A percentile compares a stretch with the other conserved stretches of the same genome.
Evolutionary conservation across 331 rosid species (phyloP).

Genomic region (Rosa hybrid): DNA sequence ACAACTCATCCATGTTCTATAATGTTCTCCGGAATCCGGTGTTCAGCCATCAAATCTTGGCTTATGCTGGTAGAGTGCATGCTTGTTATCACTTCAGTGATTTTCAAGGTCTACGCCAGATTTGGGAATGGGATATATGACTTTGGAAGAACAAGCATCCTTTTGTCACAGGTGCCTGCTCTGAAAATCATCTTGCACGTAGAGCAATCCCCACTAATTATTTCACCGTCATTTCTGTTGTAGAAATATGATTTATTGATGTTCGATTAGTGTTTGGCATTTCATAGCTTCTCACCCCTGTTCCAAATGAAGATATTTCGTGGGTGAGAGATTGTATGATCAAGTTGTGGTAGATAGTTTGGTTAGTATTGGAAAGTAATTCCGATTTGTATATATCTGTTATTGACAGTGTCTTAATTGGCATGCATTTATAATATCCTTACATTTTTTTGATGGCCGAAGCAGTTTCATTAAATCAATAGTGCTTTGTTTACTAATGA

Average conservation of each 20-base stretch:
- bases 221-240: conserved; percentile 19
- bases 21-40: conserved; percentile 22
- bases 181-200: neutral
- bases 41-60: conserved; percentile 7
- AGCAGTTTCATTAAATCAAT: too few relatives aligned
- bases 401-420: conserved; percentile 20
- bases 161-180: neutral
- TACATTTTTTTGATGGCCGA: neutral
- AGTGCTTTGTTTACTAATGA: neutral
- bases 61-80: neutral
- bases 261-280: conserved; percentile 1
- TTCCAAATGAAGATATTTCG: neutral
- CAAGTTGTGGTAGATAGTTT: conserved; percentile 21
- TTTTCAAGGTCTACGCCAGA: neutral
- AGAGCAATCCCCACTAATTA: conserved; percentile 4
- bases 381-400: conserved; percentile 37
- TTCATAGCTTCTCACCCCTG: neutral
- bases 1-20: conserved; percentile 8
- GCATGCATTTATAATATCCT: conserved; percentile 2
- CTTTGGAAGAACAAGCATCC: conserved; percentile 14
- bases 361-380: conserved; percentile 19
- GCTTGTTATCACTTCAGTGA: neutral
- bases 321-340: conserved; percentile 26
- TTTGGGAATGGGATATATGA: neutral
- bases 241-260: neutral